Evolutionary conservation across 306 rosid genomes (phyloP).

Genomic region (Elaeagnus macrophylla): DNA sequence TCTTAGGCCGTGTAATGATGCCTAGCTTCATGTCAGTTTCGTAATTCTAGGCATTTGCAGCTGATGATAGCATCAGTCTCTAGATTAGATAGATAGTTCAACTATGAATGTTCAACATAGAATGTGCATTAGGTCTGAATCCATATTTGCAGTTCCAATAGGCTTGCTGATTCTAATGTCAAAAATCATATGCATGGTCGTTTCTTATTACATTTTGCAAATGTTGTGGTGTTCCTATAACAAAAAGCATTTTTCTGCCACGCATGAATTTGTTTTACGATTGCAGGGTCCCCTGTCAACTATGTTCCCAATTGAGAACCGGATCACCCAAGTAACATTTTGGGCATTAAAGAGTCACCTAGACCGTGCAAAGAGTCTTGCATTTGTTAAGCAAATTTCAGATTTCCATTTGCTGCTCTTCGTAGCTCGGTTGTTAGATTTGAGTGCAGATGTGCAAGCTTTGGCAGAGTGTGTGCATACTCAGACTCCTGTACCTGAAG

Average conservation of each 20-base stretch:
- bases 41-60: no score
- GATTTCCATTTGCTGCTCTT: constrained; percentile 88
- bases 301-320: constrained; percentile 78
- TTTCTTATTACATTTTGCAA: no score
- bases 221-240: no score
- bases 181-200: no score
- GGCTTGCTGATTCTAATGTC: no score
- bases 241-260: background rate
- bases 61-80: no score
- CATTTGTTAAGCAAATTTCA: constrained; percentile 71
- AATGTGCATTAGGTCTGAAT: no score
- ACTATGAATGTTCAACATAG: no score
- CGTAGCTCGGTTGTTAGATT: constrained; percentile 55
- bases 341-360: constrained; percentile 77
- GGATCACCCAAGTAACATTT: constrained; percentile 36
- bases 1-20: no score
- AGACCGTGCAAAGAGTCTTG: constrained; percentile 57
- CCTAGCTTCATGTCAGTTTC: no score
- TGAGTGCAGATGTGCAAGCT: constrained; percentile 71
- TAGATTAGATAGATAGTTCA: no score
- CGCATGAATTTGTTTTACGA: constrained; percentile 4
- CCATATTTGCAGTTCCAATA: no score
- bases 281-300: constrained; percentile 83
- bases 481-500: constrained; percentile 67
- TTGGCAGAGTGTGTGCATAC: constrained; percentile 74